Evolutionary conservation across 2,329 filamentous ascomycete species (phyloP).

Genomic region (Massarina eburnea): DNA sequence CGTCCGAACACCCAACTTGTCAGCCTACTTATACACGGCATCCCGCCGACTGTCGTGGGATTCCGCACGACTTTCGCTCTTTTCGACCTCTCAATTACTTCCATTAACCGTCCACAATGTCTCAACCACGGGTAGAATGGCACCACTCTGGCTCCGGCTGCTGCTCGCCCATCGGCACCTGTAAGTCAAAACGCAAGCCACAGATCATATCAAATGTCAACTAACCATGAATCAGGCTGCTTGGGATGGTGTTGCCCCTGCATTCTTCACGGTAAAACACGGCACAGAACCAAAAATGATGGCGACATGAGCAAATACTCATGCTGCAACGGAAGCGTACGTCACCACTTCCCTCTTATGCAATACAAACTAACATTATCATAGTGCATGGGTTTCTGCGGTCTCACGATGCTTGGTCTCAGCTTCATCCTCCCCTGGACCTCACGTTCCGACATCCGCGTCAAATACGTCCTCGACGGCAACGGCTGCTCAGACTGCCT

Average conservation of each 20-base stretch:
- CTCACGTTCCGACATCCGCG: slow-evolving; percentile 34
- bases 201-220: neutral
- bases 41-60: neutral
- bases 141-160: slow-evolving; percentile 31
- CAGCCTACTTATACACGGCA: neutral
- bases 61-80: neutral
- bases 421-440: slow-evolving; percentile 36
- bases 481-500: slow-evolving; percentile 37
- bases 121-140: slow-evolving; percentile 29
- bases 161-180: slow-evolving; percentile 33
- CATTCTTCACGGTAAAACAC: slow-evolving; percentile 32
- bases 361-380: slow-evolving; percentile 6
- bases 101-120: neutral
- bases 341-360: neutral
- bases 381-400: slow-evolving; percentile 30
- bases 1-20: neutral
- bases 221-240: slow-evolving; percentile 19
- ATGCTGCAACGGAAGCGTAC: slow-evolving; percentile 30
- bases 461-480: slow-evolving; percentile 34
- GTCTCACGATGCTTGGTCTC: slow-evolving; percentile 26
- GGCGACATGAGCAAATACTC: slow-evolving; percentile 31
- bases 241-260: slow-evolving; percentile 39
- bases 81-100: neutral
- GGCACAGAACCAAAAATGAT: slow-evolving; percentile 31
- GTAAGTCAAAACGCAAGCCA: slow-evolving; percentile 14